Evolutionary conservation across 257 asterid species (phyloP), one percentile per base, ranked within the genome.

Genomic region (Salvia splendens): DNA sequence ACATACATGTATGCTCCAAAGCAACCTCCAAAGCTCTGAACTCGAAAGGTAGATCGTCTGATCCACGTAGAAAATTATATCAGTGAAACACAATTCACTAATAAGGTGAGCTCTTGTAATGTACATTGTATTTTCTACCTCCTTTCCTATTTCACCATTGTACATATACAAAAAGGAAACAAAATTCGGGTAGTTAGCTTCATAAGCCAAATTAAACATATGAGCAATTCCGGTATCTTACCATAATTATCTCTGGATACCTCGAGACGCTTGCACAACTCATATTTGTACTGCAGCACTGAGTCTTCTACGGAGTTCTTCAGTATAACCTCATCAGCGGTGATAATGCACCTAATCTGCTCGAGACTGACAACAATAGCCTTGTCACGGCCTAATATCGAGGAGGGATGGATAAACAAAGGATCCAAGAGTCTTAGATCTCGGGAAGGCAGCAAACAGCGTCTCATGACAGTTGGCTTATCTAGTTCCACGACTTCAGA

Each of bases 391-490:
- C 99, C 99, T 72, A 94, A 79, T 73, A 94, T 94, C 9, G 96
- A 78, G 48, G 92, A 94, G 20, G 98, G 98, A 70, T 88, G 81
- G 69, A 94, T 91, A 77, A 94, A 88, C 67, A 91, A 66, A 49
- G 99, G 99, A 79, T 94, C 99, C 89, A 94, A 74, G 75, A 94
- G 96, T 70, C 99, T 89, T 63, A 94, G 96, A 78, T 94, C 99
- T 80, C 99, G 80, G 8, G 99, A 87, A 68, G 99, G 98, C 84
- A 94, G 80, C 43, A 93, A 86, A 67, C 96, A 94, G 73, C 87
- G 96, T 52, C 87, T 85, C 99, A 94, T 94, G 52, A 94, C 52
- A 3, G 95, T 85, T 64, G 77, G 79, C 70, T 91, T 94, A 70
- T 94, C 99, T 77, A 94, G 77, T 75, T 94, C 98, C 77, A 85